Evolutionary conservation across 176 grass and related monocot species (phyloP).

Genomic region (Bolboschoenus planiculmis): DNA sequence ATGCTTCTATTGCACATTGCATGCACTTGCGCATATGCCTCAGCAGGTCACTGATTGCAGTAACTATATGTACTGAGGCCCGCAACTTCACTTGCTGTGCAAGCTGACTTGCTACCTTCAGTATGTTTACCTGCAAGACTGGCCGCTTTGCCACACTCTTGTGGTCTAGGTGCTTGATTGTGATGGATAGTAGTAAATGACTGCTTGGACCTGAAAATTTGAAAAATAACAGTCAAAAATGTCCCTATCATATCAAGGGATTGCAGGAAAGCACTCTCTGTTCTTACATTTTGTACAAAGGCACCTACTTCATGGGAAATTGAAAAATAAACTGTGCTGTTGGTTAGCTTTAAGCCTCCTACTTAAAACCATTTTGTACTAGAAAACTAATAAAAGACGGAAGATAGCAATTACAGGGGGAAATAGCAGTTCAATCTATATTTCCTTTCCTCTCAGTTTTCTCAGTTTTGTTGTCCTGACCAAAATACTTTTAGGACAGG

Average conservation of each 20-base stretch:
- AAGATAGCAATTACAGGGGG: neutral
- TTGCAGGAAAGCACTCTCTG: neutral
- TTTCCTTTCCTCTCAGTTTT: neutral
- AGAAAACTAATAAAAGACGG: neutral
- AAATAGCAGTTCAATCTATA: neutral
- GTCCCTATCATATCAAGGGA: neutral
- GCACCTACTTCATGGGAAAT: neutral
- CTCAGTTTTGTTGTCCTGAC: neutral
- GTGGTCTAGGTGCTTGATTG: conserved; percentile 86
- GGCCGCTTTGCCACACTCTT: conserved; percentile 71
- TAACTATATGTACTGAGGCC: conserved; percentile 61
- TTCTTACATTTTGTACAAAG: neutral
- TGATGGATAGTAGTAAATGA: conserved; percentile 75
- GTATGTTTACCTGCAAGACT: conserved; percentile 54
- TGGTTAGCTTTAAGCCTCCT: neutral
- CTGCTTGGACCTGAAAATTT: conserved; percentile 65
- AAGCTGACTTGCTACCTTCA: conserved; percentile 83
- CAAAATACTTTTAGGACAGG: neutral
- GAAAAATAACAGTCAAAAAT: conserved; percentile 15
- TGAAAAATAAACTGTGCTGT: neutral
- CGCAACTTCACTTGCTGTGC: conserved; percentile 57
- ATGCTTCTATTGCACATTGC: conserved; percentile 76
- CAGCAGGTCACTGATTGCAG: conserved; percentile 71
- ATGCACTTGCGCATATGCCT: conserved; percentile 94
- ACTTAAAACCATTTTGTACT: neutral